Evolutionary conservation across 148 eudicot genomes (phyloP).

Genomic region (Heliosperma pusillum): DNA sequence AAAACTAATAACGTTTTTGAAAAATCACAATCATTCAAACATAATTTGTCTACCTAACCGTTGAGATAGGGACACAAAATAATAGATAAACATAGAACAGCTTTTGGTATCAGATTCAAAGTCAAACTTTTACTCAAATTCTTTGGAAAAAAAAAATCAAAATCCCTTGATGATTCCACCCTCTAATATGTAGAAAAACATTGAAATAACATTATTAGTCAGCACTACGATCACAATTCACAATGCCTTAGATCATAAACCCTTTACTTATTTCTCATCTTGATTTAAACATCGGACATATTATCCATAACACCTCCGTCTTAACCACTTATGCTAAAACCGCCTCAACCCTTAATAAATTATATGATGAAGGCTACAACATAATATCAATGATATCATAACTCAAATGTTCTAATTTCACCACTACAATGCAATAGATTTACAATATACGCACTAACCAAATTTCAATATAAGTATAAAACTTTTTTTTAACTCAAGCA

Average conservation of each 20-base stretch:
- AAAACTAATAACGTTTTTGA: no score
- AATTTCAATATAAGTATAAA: background rate
- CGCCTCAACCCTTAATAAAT: background rate
- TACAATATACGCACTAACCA: background rate
- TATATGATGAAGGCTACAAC: background rate
- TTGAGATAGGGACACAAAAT: background rate
- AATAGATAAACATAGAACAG: conserved; percentile 4
- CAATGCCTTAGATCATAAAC: no score
- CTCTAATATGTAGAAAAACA: background rate
- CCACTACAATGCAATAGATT: conserved; percentile 19
- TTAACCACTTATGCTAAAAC: no score
- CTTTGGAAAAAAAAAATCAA: conserved; percentile 8
- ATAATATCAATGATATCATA: no score
- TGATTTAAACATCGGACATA: no score
- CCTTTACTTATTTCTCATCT: background rate
- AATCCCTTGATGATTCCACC: background rate
- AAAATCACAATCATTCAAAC: background rate
- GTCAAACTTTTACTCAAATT: conserved; percentile 6
- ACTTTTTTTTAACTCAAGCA: background rate
- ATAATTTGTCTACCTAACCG: background rate
- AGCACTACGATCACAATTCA: no score
- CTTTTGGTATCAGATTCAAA: conserved; percentile 5
- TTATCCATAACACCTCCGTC: no score
- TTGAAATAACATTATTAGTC: no score
- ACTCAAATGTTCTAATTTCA: background rate